Evolutionary conservation across 225 moss, liverwort and hornwort genomes (phyloP), one percentile per base, ranked within the genome.

Genomic region (Neckera pumila): DNA sequence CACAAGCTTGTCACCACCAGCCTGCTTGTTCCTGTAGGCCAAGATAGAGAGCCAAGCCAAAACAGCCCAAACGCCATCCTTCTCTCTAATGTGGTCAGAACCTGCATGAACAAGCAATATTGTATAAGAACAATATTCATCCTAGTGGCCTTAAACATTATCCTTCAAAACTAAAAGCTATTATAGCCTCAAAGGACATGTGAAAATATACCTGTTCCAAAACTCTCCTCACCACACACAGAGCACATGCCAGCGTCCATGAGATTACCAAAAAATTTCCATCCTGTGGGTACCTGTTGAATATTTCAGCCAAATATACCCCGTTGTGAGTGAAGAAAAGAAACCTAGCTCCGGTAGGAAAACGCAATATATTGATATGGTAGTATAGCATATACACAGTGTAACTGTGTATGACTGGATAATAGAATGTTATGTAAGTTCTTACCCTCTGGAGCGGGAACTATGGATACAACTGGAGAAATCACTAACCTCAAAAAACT

Each of bases 41-140:
- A 98, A 91, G 88, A 97, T 98, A 57, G 97, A 98, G 40, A 97
- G 94, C 96, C 98, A 97, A 43, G 98, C 95, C 82, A 97, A 91
- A 85, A 98, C 96, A 82, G 98, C 97, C 98, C 97, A 98, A 60
- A 97, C 90, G 38, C 98, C 97, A 96, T 98, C 98, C 89, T 98
- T 98, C 89, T 98, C 97, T 89, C 97, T 92, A 53, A 98, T 98
- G 89, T 98, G 98, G 85, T 98, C 95, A 80, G 97, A 98, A 82
- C 98, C 96, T 95, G 84, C 83, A 83, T 42, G 34, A 61, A 42
- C 38, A 83, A 72, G 80, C 26, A 51, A 33, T 27, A 36, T 45
- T 59, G 22, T 43, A 54, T 42, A 38, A 76, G 22, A 79, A 17
- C 27, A 61, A 61, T 49, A 76, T 53, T 61, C 85, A 81, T 19